phyloP scores from a whole-genome alignment of 1,139 yeast species.

The Saccharomyces pastorianus region DNA sequence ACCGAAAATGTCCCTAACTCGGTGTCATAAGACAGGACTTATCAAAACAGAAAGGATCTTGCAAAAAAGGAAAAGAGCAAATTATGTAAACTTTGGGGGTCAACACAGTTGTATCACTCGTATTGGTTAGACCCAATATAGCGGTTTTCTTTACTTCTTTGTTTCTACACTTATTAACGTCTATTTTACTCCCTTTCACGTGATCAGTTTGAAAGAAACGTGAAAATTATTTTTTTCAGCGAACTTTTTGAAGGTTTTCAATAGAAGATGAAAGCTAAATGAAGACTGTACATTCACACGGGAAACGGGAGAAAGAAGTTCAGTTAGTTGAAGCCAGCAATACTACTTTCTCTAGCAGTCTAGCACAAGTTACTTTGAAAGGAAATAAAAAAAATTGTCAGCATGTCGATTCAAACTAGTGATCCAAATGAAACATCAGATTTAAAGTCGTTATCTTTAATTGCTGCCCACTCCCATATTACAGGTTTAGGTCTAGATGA shows the following conservation, averaged over 20 bases:
- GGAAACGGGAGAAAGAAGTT: neutral
- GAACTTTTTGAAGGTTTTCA: neutral
- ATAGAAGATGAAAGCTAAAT: neutral
- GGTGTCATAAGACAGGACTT: neutral
- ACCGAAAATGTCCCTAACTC: neutral
- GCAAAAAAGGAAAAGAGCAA: neutral
- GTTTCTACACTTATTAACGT: neutral
- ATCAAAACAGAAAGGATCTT: neutral
- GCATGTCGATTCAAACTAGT: slow-evolving; percentile 39
- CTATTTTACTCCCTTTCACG: neutral
- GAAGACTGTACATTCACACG: neutral
- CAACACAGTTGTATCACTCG: neutral
- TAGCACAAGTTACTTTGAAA: neutral
- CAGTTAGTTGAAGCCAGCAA: neutral
- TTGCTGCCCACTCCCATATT: slow-evolving; percentile 96
- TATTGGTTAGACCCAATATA: neutral
- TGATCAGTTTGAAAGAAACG: slow-evolving; percentile 1
- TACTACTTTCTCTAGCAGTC: neutral
- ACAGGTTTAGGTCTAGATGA: slow-evolving; percentile 92
- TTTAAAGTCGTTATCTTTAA: slow-evolving; percentile 53
- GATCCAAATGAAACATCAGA: slow-evolving; percentile 37
- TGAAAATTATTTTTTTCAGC: slow-evolving; percentile 1
- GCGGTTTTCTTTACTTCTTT: neutral
- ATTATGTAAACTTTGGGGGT: neutral
- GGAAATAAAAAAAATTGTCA: neutral